Conservation (phyloP, 2,329 filamentous ascomycete genomes). For the Alternaria brassicicola region DNA sequence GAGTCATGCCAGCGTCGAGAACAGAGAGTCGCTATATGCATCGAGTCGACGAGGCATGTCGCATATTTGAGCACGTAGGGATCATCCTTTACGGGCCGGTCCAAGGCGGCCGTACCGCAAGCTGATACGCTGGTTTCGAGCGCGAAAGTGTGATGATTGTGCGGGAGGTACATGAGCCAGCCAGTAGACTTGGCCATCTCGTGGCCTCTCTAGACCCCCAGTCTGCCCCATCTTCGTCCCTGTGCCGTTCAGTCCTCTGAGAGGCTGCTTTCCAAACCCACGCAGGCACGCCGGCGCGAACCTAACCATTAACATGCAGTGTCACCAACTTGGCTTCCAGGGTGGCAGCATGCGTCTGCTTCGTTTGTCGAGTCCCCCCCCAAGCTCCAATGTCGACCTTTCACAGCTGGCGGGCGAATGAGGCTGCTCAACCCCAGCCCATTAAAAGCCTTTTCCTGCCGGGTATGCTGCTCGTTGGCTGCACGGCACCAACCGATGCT, state of each 20-base stretch:
- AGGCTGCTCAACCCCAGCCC: conserved; percentile 34
- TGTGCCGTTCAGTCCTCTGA: conserved; percentile 29
- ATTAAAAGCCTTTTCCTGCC: conserved; percentile 44
- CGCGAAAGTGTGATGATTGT: conserved; percentile 33
- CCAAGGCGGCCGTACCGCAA: conserved; percentile 25
- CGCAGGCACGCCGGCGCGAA: conserved; percentile 48
- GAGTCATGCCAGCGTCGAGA: conserved; percentile 10
- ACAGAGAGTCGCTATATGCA: conserved; percentile 24
- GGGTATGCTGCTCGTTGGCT: conserved; percentile 34
- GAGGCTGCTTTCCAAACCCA: conserved; percentile 35
- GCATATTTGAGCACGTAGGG: conserved; percentile 16
- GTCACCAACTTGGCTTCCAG: conserved; percentile 42
- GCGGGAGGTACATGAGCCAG: conserved; percentile 18
- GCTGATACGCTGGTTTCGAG: conserved; percentile 24
- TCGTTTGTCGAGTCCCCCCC: conserved; percentile 36
- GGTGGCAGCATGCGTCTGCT: conserved; percentile 34
- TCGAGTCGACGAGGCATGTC: conserved; percentile 14
- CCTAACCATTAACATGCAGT: conserved; percentile 40
- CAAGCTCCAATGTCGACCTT: conserved; percentile 34
- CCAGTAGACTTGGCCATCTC: conserved; percentile 19
- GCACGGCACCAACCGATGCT: conserved; percentile 33
- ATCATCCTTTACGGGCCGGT: conserved; percentile 36
- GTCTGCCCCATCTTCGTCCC: conserved; percentile 31
- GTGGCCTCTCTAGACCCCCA: conserved; percentile 26
- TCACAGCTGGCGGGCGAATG: conserved; percentile 36